These are phyloP conservation scores for Coemansia asiatica DNA, from an alignment of 192 early-diverging fungal species.

Conservation along the genomic window DNA sequence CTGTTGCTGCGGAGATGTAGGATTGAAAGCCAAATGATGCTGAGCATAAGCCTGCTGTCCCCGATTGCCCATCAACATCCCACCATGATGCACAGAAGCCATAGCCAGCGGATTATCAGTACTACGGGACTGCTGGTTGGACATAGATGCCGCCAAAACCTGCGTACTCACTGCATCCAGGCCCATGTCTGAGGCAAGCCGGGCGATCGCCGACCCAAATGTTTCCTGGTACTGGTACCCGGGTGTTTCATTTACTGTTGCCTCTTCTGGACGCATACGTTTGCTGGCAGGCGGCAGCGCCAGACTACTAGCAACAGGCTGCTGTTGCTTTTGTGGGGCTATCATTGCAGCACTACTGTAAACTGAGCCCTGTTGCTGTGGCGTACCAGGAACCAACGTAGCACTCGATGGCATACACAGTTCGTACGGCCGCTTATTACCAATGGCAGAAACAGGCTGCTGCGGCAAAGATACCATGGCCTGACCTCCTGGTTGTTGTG, in stretches of 20 bases:
- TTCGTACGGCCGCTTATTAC: slow-evolving; percentile 1
- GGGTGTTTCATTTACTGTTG: slow-evolving; percentile 6
- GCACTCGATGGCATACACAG: not conserved
- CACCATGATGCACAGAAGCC: too few species aligned
- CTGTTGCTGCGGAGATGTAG: not conserved
- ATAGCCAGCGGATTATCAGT: too few species aligned
- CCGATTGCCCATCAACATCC: not conserved
- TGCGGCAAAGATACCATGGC: not conserved
- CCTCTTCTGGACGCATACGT: slow-evolving; percentile 20
- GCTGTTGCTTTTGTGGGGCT: not conserved
- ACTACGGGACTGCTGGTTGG: slow-evolving; percentile 20
- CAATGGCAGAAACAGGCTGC: not conserved
- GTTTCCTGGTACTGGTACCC: too few species aligned
- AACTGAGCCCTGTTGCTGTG: slow-evolving; percentile 1
- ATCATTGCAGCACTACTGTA: not conserved
- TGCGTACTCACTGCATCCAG: slow-evolving; percentile 36
- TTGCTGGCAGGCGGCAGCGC: slow-evolving; percentile 19
- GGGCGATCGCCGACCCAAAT: slow-evolving; percentile 26
- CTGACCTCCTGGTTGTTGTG: slow-evolving; percentile 1
- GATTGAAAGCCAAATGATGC: not conserved
- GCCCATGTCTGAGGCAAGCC: slow-evolving; percentile 42
- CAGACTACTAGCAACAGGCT: not conserved
- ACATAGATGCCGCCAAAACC: slow-evolving; percentile 29
- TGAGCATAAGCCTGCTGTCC: not conserved
- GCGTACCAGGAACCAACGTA: not conserved